Evolutionary conservation across 768 basidiomycete genomes (phyloP).

Genomic region (Lentinula raphanica): DNA sequence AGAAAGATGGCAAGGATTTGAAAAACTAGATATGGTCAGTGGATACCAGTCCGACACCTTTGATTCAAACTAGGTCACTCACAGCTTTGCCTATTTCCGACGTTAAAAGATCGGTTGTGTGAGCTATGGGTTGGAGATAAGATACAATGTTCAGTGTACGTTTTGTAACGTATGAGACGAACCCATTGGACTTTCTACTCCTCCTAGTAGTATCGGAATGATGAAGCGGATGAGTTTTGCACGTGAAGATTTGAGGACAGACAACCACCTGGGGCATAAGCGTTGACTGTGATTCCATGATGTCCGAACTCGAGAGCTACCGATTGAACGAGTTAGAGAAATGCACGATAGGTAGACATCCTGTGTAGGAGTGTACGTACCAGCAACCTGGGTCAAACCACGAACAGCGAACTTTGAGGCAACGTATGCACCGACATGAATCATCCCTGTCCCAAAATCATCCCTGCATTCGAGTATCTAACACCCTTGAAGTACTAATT

Average conservation of each 20-base stretch:
- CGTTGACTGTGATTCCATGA: slow-evolving; percentile 23
- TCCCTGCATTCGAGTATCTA: background rate
- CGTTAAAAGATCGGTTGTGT: background rate
- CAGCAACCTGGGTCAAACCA: slow-evolving; percentile 6
- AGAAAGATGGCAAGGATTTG: background rate
- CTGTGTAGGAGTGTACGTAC: background rate
- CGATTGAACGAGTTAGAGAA: background rate
- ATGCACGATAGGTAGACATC: too few relatives aligned
- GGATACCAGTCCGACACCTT: too few relatives aligned
- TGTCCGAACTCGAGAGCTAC: slow-evolving; percentile 25
- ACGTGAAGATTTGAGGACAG: background rate
- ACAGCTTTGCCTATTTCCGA: background rate
- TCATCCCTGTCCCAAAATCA: background rate
- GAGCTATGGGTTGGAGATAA: background rate
- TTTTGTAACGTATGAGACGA: background rate
- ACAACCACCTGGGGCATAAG: slow-evolving; percentile 21
- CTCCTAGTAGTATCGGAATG: background rate
- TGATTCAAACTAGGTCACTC: background rate
- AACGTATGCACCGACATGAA: background rate
- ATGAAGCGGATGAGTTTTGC: background rate
- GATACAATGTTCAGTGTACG: background rate
- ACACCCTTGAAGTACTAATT: background rate
- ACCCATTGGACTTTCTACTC: background rate
- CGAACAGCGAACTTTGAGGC: slow-evolving; percentile 6
- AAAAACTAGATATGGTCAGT: background rate